Percentiles rank a stretch among this genome's conserved stretches.
phyloP scores from a whole-genome alignment of 495 filamentous ascomycete species.

The Podospora appendiculata region DNA sequence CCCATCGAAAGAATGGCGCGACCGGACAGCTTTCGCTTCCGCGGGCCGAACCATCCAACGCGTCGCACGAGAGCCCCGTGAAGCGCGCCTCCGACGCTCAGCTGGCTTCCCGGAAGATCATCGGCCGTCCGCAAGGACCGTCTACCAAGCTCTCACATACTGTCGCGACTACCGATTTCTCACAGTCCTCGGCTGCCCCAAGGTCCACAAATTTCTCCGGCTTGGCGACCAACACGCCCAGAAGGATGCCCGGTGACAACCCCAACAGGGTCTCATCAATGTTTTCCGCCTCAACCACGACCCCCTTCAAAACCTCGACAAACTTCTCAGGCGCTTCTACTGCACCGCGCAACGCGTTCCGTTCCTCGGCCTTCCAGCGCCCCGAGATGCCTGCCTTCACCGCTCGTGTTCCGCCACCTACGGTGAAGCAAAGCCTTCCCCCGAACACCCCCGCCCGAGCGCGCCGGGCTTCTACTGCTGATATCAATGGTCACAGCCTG shows the following conservation, averaged over 20 bases:
- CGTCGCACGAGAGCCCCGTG: conserved; percentile 25
- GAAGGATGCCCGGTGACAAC: conserved; percentile 27
- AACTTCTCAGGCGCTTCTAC: conserved; percentile 19
- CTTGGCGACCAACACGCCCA: conserved; percentile 2
- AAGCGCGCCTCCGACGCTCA: conserved; percentile 29
- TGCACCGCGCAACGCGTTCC: conserved; percentile 31
- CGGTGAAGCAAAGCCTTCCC: conserved; percentile 26
- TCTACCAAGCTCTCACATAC: conserved; percentile 28
- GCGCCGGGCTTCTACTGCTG: conserved; percentile 17
- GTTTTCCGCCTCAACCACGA: conserved; percentile 8
- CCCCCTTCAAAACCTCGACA: conserved; percentile 13
- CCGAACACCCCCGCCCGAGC: conserved; percentile 23
- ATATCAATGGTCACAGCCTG: conserved; percentile 25
- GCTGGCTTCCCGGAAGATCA: conserved; percentile 24
- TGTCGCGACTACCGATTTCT: conserved; percentile 20
- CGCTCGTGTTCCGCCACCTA: conserved; percentile 22
- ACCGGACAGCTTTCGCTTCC: background rate
- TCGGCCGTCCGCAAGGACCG: conserved; percentile 22
- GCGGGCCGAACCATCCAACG: conserved; percentile 15
- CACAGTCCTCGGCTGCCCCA: conserved; percentile 7
- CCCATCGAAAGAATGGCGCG: conserved; percentile 2
- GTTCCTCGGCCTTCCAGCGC: conserved; percentile 27
- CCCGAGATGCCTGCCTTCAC: conserved; percentile 27
- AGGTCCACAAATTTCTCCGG: conserved; percentile 3
- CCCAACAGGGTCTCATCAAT: conserved; percentile 17